A percentile compares a stretch with the other conserved stretches of the same genome.
These are phyloP conservation scores for Talaromyces sp. DNA, from an alignment of 2,329 filamentous ascomycete genomes.

Conservation along the genomic window DNA sequence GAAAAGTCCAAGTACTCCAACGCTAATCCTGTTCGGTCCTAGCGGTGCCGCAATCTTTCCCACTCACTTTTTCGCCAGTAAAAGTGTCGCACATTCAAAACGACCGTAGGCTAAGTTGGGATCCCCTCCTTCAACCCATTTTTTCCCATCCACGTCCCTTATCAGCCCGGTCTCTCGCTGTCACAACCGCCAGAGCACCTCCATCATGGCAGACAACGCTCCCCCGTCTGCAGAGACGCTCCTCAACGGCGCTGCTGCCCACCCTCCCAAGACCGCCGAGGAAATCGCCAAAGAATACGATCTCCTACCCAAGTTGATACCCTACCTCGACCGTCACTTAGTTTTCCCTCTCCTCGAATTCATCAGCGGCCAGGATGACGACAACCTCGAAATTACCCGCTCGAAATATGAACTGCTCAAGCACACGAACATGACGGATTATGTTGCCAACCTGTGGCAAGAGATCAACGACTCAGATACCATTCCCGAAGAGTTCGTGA, in stretches of 20 bases:
- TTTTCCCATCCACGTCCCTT: slow-evolving; percentile 20
- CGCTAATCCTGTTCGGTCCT: slow-evolving; percentile 28
- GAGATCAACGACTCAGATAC: slow-evolving; percentile 78
- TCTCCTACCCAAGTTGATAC: slow-evolving; percentile 83
- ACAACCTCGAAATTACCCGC: slow-evolving; percentile 72
- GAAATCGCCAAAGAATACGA: slow-evolving; percentile 69
- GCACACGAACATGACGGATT: slow-evolving; percentile 98
- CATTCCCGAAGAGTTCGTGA: slow-evolving; percentile 77
- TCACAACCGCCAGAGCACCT: slow-evolving; percentile 18
- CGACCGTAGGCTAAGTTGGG: slow-evolving; percentile 8
- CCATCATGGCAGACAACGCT: slow-evolving; percentile 50
- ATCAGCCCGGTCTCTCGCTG: slow-evolving; percentile 21
- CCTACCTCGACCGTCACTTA: slow-evolving; percentile 89
- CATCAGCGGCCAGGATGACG: slow-evolving; percentile 75
- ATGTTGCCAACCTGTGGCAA: slow-evolving; percentile 86
- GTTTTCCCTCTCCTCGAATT: slow-evolving; percentile 97
- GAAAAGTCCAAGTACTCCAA: slow-evolving; percentile 4
- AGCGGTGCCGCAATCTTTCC: slow-evolving; percentile 32
- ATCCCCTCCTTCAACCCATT: slow-evolving; percentile 17
- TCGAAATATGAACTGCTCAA: slow-evolving; percentile 93
- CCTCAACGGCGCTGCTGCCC: slow-evolving; percentile 48
- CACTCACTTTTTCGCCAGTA: slow-evolving; percentile 32
- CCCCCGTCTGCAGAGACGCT: slow-evolving; percentile 50
- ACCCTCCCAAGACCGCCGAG: slow-evolving; percentile 40
- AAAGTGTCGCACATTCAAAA: slow-evolving; percentile 28